These are phyloP conservation scores for Cavenderia fasciculata DNA, from an alignment of 78 protist species.

Conservation along the genomic window DNA sequence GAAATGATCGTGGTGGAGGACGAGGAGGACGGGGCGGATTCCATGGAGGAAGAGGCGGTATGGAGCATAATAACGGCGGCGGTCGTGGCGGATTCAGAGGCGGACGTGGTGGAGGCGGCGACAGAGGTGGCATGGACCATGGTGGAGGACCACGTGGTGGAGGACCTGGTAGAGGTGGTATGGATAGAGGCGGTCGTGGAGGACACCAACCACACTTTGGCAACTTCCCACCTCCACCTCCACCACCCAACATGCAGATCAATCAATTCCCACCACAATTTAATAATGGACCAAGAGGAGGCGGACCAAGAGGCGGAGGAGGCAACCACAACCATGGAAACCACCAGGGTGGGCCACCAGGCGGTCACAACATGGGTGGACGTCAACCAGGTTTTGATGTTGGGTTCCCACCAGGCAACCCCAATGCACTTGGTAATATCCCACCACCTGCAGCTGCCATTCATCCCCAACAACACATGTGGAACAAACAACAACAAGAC, in stretches of 20 bases:
- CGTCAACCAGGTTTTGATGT: background rate
- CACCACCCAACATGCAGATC: background rate
- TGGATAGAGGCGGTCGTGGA: slow-evolving; percentile 13
- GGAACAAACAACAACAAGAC: background rate
- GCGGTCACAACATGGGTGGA: background rate
- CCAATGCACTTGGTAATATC: background rate
- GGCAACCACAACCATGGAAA: no score
- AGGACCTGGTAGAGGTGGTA: slow-evolving; percentile 3
- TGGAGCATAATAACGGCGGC: background rate
- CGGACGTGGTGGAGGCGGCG: background rate
- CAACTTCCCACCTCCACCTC: background rate
- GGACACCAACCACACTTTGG: background rate
- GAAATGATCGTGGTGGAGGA: slow-evolving; percentile 10
- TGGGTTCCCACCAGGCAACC: background rate
- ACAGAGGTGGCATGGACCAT: background rate
- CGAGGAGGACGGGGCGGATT: background rate
- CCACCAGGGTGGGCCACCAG: background rate
- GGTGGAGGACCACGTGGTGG: slow-evolving; percentile 51
- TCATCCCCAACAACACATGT: background rate
- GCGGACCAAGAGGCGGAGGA: background rate
- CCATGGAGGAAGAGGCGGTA: background rate
- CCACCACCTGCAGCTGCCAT: background rate
- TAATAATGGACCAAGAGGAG: background rate
- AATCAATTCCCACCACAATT: background rate
- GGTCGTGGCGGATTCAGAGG: background rate